These are phyloP conservation scores for Centrapalus pauciflorus DNA, from an alignment of 129 eudicot species.

Conservation along the genomic window DNA sequence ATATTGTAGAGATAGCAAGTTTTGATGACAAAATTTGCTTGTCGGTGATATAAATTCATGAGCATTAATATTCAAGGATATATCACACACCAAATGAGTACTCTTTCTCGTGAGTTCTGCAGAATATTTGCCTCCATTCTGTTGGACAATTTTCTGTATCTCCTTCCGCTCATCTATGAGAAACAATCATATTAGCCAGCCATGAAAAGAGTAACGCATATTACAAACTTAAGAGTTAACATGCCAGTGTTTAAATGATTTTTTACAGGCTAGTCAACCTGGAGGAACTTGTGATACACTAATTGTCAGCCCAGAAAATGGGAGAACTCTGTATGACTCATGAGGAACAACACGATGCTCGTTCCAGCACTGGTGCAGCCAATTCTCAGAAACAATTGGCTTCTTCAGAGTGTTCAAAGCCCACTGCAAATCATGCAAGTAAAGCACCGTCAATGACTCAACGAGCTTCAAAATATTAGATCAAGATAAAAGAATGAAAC, in stretches of 20 bases:
- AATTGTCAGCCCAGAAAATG: slow-evolving; percentile 80
- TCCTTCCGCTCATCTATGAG: slow-evolving; percentile 69
- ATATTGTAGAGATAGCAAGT: slow-evolving; percentile 1
- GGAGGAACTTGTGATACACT: slow-evolving; percentile 76
- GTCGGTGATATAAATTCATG: not conserved
- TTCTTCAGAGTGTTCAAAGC: slow-evolving; percentile 66
- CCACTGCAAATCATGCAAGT: slow-evolving; percentile 51
- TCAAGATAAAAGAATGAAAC: not conserved
- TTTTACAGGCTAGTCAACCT: slow-evolving; percentile 43
- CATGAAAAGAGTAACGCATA: not conserved
- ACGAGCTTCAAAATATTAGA: slow-evolving; percentile 1
- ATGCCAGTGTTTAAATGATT: slow-evolving; percentile 3
- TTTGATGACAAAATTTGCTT: not conserved
- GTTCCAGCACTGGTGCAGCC: slow-evolving; percentile 96
- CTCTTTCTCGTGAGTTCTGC: slow-evolving; percentile 77
- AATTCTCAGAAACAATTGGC: slow-evolving; percentile 74
- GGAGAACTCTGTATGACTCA: slow-evolving; percentile 81
- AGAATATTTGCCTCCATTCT: slow-evolving; percentile 92
- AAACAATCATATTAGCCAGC: slow-evolving; percentile 9
- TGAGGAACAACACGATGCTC: slow-evolving; percentile 95
- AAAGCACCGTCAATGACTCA: not conserved
- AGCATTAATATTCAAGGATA: slow-evolving; percentile 52
- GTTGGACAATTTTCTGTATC: slow-evolving; percentile 56
- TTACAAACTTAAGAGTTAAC: slow-evolving; percentile 7
- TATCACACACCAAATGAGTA: slow-evolving; percentile 88